Percentiles rank a stretch among this genome's conserved stretches.
phyloP scores from a whole-genome alignment of 495 filamentous ascomycete genomes.

The Cenococcum geophilum region DNA sequence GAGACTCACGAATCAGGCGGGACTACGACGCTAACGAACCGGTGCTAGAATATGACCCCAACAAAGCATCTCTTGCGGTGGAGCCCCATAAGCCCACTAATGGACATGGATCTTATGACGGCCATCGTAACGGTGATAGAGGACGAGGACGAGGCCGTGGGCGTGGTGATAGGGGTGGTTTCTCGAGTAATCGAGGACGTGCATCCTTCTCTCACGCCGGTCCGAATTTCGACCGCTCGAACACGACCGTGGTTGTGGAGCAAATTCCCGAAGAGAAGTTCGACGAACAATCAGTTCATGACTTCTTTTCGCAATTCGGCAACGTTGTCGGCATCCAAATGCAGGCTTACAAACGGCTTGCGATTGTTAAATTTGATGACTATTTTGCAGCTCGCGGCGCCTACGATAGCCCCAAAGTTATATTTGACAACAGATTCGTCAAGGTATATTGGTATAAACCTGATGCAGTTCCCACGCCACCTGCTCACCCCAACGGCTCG shows the following conservation, averaged over 20 bases:
- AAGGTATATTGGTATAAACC: slow-evolving; percentile 94
- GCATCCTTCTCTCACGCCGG: slow-evolving; percentile 70
- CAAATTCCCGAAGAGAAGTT: slow-evolving; percentile 88
- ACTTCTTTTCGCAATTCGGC: slow-evolving; percentile 83
- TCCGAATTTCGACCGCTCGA: slow-evolving; percentile 64
- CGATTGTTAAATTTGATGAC: slow-evolving; percentile 71
- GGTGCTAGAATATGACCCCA: slow-evolving; percentile 73
- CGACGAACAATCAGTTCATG: slow-evolving; percentile 62
- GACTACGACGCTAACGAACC: neutral
- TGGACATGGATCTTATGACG: slow-evolving; percentile 16
- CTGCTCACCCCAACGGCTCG: slow-evolving; percentile 16
- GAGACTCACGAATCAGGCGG: neutral
- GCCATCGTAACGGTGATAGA: slow-evolving; percentile 36
- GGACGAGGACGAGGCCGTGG: slow-evolving; percentile 48
- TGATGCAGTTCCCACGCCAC: slow-evolving; percentile 41
- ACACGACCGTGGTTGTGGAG: slow-evolving; percentile 82
- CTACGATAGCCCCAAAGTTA: slow-evolving; percentile 84
- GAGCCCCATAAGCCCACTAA: slow-evolving; percentile 31
- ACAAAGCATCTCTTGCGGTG: slow-evolving; percentile 49
- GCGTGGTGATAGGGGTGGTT: slow-evolving; percentile 41
- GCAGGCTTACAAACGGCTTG: slow-evolving; percentile 69
- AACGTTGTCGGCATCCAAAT: slow-evolving; percentile 65
- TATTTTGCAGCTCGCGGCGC: slow-evolving; percentile 72
- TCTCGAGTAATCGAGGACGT: slow-evolving; percentile 45
- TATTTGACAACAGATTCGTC: slow-evolving; percentile 96